Percentiles rank a stretch among this genome's conserved stretches.
Evolutionary conservation across 225 moss, liverwort and hornwort genomes (phyloP).

Genomic region (Ulota crispa): DNA sequence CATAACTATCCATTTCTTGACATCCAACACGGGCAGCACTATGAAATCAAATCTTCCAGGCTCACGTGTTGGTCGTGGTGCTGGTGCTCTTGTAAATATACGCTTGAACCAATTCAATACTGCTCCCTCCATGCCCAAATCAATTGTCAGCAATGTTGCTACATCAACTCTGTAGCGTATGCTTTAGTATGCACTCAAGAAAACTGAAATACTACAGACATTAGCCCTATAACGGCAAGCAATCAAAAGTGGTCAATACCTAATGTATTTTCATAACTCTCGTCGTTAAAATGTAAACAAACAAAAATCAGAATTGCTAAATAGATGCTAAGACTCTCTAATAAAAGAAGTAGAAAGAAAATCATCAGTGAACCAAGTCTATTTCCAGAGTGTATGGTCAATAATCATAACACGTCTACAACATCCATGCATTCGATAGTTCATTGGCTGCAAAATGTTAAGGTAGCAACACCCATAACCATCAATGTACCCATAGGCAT

Average conservation of each 20-base stretch:
- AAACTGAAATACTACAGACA: neutral
- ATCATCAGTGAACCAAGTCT: neutral
- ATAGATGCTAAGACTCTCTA: neutral
- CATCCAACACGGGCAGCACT: slow-evolving; percentile 15
- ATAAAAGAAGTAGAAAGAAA: neutral
- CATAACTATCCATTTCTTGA: slow-evolving; percentile 4
- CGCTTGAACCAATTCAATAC: slow-evolving; percentile 1
- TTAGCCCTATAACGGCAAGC: too few relatives aligned
- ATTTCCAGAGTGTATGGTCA: neutral
- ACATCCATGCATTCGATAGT: neutral
- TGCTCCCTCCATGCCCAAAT: slow-evolving; percentile 23
- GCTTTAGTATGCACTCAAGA: neutral
- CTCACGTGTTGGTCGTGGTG: neutral
- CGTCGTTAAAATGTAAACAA: too few relatives aligned
- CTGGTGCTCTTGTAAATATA: neutral
- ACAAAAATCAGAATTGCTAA: too few relatives aligned
- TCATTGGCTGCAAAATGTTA: neutral
- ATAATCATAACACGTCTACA: neutral
- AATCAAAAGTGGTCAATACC: too few relatives aligned
- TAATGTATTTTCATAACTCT: too few relatives aligned
- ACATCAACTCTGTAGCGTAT: neutral
- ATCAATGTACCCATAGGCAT: too few relatives aligned
- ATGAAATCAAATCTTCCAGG: slow-evolving; percentile 26
- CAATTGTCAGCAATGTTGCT: neutral
- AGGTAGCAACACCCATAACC: too few relatives aligned